Base-by-base conservation (phyloP, 306 rosid genomes). In the Rosa multiflora region DNA sequence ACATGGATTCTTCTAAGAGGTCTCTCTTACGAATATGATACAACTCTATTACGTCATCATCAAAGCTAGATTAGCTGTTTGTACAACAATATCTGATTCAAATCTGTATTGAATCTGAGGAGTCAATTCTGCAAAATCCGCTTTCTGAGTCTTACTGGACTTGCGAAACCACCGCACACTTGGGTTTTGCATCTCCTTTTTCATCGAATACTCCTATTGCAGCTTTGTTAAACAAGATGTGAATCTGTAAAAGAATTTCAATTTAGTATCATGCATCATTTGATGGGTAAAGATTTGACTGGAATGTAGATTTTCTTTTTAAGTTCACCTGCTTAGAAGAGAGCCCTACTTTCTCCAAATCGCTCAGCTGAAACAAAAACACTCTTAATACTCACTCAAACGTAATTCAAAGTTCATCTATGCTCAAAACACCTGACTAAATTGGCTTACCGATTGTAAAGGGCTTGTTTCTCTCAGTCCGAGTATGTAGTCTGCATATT, bases 311-410 rank as follows among this genome's bases (percentile, higher is more conserved):
- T 37, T 3, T 17, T 21, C 20, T 32, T 3, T 12, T 5, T 29
- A 42, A 52, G 42, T 32, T 82, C 79, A 94, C 98, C 97, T 92
- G 99, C 88, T 94, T 94, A 72, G 82, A 76, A 49, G 99, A 92
- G 85, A 94, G 95, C 44, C 99, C 99, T 68, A 92, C 87, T 81
- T 92, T 94, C 92, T 91, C 93, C 95, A 94, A 79, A 80, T 94
- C 97, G 69, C 67, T 77, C 73, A 94, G 88, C 99, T 94, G 87
- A 75, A 88, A 82, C 76, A 73, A 69, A 29, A 8, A 13, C 84
- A 61, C 43, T 56, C 11, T 35, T 40, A 66, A 4, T 43, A 76
- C 51, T 14, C 69, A 40, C 2, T 40, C 20, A 44, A 62, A 9
- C 11, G 17, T 8, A 5, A 43, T 26, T 74, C 26, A 2, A 75